These are phyloP conservation scores for Zymoseptoria ardabiliae DNA, from an alignment of 2,329 filamentous ascomycete species.

Conservation along the genomic window DNA sequence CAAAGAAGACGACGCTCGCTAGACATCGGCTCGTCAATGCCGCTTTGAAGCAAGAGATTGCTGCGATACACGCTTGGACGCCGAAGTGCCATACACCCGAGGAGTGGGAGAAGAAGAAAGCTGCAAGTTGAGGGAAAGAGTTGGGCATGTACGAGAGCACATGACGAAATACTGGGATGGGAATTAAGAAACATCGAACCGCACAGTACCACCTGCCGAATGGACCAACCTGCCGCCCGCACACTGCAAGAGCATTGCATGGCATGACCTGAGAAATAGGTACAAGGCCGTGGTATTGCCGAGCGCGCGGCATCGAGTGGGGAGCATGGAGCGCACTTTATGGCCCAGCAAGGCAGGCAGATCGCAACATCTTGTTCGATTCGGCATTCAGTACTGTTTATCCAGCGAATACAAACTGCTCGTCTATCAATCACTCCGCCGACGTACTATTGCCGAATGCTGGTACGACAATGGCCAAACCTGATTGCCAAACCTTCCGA, in stretches of 20 bases:
- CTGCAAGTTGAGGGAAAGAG: conserved; percentile 4
- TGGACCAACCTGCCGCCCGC: neutral
- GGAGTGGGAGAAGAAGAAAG: conserved; percentile 69
- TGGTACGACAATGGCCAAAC: neutral
- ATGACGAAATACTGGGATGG: neutral
- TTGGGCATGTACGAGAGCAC: neutral
- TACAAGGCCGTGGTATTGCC: neutral
- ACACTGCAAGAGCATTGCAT: neutral
- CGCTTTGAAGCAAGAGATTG: conserved; percentile 78
- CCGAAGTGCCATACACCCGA: conserved; percentile 88
- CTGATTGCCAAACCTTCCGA: neutral
- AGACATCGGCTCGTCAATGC: conserved; percentile 81
- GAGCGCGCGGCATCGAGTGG: no score
- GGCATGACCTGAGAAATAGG: neutral
- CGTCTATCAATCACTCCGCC: neutral
- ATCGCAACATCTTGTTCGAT: neutral
- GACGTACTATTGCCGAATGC: neutral
- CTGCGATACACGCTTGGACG: conserved; percentile 88
- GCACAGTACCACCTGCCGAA: neutral
- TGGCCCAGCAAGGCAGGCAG: neutral
- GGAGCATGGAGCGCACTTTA: no score
- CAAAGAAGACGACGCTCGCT: conserved; percentile 61
- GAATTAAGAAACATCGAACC: neutral
- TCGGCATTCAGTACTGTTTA: neutral
- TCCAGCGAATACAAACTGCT: neutral